Evolutionary conservation across 257 asterid species (phyloP).

Genomic region (Solanum corneliomulleri): DNA sequence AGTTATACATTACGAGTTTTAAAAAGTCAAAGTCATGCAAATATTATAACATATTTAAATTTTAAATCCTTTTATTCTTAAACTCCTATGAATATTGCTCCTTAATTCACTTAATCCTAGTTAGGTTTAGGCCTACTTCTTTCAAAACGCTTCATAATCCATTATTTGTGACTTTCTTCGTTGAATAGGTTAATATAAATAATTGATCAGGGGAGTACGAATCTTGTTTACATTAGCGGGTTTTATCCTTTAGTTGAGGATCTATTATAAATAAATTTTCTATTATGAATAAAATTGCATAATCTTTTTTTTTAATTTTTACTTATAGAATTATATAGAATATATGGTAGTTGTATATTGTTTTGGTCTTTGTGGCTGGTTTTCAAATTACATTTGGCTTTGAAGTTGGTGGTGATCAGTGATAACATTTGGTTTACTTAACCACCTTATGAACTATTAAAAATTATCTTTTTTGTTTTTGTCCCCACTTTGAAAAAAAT

Average conservation of each 20-base stretch:
- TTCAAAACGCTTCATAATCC: not conserved
- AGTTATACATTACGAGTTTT: too few relatives aligned
- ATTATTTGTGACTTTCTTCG: not conserved
- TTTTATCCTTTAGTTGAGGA: not conserved
- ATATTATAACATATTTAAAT: too few relatives aligned
- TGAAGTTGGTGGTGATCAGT: not conserved
- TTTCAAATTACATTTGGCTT: not conserved
- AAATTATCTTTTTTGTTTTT: not conserved
- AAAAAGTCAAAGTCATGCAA: too few relatives aligned
- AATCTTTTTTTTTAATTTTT: not conserved
- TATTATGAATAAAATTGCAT: too few relatives aligned
- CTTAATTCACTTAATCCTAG: not conserved
- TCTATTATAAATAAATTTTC: not conserved
- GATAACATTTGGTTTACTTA: not conserved
- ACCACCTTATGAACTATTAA: not conserved
- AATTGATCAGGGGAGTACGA: not conserved
- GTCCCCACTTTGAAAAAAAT: not conserved
- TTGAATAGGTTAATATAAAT: not conserved
- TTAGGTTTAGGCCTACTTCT: not conserved
- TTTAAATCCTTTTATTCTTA: not conserved
- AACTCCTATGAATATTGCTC: not conserved
- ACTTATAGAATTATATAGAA: not conserved
- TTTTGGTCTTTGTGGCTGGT: not conserved
- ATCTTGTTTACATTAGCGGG: not conserved
- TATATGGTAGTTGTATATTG: not conserved